Percentiles rank a stretch among this genome's conserved stretches.
Conservation (phyloP, 192 early-diverging fungal genomes). For the Coemansia sp. region DNA sequence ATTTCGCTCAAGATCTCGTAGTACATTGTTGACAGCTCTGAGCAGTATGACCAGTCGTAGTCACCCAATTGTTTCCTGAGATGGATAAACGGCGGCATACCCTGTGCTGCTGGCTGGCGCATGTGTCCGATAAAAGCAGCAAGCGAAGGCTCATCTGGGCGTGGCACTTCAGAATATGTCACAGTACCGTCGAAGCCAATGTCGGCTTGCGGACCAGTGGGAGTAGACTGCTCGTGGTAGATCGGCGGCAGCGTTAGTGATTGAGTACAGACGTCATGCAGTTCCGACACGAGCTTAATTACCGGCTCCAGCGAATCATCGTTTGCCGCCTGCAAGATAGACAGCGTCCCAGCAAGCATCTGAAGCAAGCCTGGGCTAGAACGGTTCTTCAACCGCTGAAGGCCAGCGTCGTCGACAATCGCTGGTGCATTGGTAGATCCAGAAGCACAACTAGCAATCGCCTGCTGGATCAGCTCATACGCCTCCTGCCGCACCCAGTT, state of each 20-base stretch:
- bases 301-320: constrained; percentile 62
- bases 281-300: constrained; percentile 59
- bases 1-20: constrained; percentile 72
- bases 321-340: constrained; percentile 66
- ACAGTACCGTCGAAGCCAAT: constrained; percentile 84
- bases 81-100: constrained; percentile 28
- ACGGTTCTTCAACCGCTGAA: constrained; percentile 73
- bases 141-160: constrained; percentile 75
- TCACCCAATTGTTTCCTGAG: not conserved
- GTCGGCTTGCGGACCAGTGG: constrained; percentile 77
- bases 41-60: constrained; percentile 65
- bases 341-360: constrained; percentile 68
- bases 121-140: constrained; percentile 84
- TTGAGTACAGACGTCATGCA: constrained; percentile 78
- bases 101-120: constrained; percentile 56
- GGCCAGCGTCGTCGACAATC: constrained; percentile 60
- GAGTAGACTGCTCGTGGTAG: constrained; percentile 82
- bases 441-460: constrained; percentile 62
- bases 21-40: constrained; percentile 69
- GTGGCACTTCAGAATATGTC: constrained; percentile 78
- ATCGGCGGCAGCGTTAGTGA: constrained; percentile 69
- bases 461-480: constrained; percentile 69
- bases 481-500: constrained; percentile 77
- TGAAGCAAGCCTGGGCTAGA: constrained; percentile 69
- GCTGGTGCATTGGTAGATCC: constrained; percentile 62